phyloP scores from a whole-genome alignment of 768 basidiomycete species.

The Kwoniella sp. region DNA sequence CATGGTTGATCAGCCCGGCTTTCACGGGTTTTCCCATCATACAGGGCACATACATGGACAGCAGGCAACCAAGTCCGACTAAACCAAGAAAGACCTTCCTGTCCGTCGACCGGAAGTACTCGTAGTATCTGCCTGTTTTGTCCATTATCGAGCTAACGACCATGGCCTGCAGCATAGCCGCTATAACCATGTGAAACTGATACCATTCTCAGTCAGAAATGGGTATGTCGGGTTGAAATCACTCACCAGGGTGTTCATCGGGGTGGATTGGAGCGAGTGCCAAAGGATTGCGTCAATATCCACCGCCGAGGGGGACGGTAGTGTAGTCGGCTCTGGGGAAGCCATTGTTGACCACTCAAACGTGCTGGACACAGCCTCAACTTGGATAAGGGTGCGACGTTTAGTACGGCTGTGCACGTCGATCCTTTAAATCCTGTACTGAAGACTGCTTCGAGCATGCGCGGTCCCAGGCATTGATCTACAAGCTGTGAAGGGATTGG shows the following conservation, averaged over 20 bases:
- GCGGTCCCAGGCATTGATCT: no score
- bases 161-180: neutral
- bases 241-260: constrained; percentile 1
- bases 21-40: neutral
- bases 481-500: no score
- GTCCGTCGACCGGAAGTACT: constrained; percentile 8
- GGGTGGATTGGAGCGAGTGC: neutral
- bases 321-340: no score
- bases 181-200: constrained; percentile 3
- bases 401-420: no score
- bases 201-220: no score
- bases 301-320: neutral
- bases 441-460: no score
- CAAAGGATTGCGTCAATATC: constrained; percentile 4
- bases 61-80: neutral
- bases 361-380: no score
- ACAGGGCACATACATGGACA: neutral
- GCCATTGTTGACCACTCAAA: no score
- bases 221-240: neutral
- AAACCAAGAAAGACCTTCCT: neutral
- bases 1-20: neutral
- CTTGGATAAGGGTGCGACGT: no score
- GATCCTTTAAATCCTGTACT: no score
- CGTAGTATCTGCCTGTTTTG: constrained; percentile 10
- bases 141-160: neutral